Percentiles rank a stretch among this genome's conserved stretches.
These are phyloP conservation scores for Arachis hypogaea DNA, from an alignment of 306 rosid species.

Conservation along the genomic window DNA sequence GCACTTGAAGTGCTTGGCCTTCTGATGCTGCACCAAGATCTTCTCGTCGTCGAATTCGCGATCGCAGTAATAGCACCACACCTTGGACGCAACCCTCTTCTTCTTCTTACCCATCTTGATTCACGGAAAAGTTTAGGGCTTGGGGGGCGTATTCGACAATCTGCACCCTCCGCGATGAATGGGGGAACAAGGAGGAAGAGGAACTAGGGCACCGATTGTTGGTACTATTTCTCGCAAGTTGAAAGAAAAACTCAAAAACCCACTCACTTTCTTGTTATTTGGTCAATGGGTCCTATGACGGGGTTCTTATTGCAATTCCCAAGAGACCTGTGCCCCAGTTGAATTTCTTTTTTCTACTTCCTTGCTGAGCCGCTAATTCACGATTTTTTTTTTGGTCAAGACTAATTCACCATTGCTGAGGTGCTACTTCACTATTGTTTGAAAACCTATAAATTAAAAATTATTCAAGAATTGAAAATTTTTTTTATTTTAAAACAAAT, in stretches of 20 bases:
- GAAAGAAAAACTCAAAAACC: conserved; percentile 3
- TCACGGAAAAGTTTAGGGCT: conserved; percentile 5
- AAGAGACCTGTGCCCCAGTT: not conserved
- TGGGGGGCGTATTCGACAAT: not conserved
- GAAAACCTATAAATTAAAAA: too few relatives aligned
- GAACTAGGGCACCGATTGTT: conserved; percentile 37
- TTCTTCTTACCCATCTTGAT: conserved; percentile 82
- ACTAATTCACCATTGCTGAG: too few relatives aligned
- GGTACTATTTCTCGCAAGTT: not conserved
- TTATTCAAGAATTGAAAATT: too few relatives aligned
- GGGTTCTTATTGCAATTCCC: not conserved
- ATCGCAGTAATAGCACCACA: conserved; percentile 98
- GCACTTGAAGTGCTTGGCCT: conserved; percentile 97
- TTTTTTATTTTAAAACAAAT: too few relatives aligned
- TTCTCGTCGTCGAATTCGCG: conserved; percentile 98
- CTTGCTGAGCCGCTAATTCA: too few relatives aligned
- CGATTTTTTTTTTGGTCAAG: too few relatives aligned
- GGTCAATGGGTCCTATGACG: not conserved
- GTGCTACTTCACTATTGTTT: too few relatives aligned
- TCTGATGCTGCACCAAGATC: conserved; percentile 98
- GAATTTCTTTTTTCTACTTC: not conserved
- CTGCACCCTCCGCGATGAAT: not conserved
- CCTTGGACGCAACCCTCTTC: conserved; percentile 94
- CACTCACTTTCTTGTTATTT: not conserved
- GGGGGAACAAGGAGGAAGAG: conserved; percentile 11